Evolutionary conservation across 169 alveolate genomes (phyloP).

Genomic region (Plasmodium relictum): DNA sequence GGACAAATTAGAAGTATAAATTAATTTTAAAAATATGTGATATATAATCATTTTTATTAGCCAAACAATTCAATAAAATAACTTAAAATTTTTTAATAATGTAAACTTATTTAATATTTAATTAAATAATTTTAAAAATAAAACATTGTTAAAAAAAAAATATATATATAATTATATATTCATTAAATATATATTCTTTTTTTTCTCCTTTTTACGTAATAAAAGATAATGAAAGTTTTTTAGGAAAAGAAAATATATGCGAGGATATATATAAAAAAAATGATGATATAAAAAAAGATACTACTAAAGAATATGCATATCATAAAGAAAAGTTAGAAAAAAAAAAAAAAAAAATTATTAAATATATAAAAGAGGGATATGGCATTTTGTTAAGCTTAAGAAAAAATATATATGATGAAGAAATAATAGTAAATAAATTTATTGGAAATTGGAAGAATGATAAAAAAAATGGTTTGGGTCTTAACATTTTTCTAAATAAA

Average conservation of each 20-base stretch:
- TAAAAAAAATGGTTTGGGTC: slow-evolving; percentile 70
- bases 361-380: slow-evolving; percentile 57
- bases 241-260: neutral
- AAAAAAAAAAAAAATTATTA: slow-evolving; percentile 32
- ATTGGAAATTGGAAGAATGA: slow-evolving; percentile 70
- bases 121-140: neutral
- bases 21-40: too few relatives aligned
- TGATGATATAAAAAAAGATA: slow-evolving; percentile 38
- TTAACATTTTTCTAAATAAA: slow-evolving; percentile 54
- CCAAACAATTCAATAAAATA: too few relatives aligned
- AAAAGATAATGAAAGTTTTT: slow-evolving; percentile 18
- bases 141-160: neutral
- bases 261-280: neutral
- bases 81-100: too few relatives aligned
- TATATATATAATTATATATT: neutral
- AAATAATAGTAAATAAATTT: slow-evolving; percentile 44
- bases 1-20: slow-evolving; percentile 59
- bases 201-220: neutral
- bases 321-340: slow-evolving; percentile 32
- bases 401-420: slow-evolving; percentile 35
- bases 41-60: too few relatives aligned
- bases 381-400: slow-evolving; percentile 48
- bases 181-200: neutral
- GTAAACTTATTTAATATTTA: neutral
- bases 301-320: slow-evolving; percentile 5